Evolutionary conservation across 768 basidiomycete species (phyloP), one percentile per base, ranked within the genome.

Genomic region (Kwoniella dendrophila): DNA sequence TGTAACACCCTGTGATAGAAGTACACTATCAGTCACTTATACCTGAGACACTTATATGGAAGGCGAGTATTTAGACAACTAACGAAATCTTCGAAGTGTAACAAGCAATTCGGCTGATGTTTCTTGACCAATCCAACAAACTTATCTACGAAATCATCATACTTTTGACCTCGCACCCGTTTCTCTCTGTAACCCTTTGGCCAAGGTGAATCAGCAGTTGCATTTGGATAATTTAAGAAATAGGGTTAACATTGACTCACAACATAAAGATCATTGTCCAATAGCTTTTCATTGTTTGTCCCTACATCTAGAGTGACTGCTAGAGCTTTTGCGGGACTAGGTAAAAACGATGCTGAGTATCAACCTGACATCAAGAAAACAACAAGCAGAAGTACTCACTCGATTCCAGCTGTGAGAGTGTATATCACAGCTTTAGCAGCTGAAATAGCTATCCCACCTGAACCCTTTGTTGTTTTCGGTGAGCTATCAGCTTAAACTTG

Each of bases 21-120:
- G n/a, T n/a, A n/a, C n/a, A n/a, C n/a, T n/a, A 4, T 29, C 11
- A 45, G 38, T 20, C 3, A 24, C 7, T 22, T 51, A n/a, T 34
- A 47, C 36, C 36, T 16, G n/a, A 36, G 16, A 44, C 22, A 2
- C 51, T 38, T 33, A 20, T 16, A 33, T 29, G 11, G 3, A 29
- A 44, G 22, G 44, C 3, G 5, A 12, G 8, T 3, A 47, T 4
- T 8, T 10, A 44, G 43, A 14, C 24, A 27, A 66, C 73, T 64
- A 44, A 74, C 90, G 63, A 91, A 91, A 70, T 92, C 90, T 73
- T 93, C 90, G 57, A 92, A 91, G 73, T 94, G 90, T 3, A 81
- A 80, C 3, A 92, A 82, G 71, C 83, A 80, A 59, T 83, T 80
- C 0, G 88, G 87, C 64, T 84, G 83, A 72, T 90, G 77, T 73